A percentile compares a stretch with the other conserved stretches of the same genome.
Evolutionary conservation across 164 flowering plant species (phyloP).

Genomic region (Chimonanthus salicifolius): DNA sequence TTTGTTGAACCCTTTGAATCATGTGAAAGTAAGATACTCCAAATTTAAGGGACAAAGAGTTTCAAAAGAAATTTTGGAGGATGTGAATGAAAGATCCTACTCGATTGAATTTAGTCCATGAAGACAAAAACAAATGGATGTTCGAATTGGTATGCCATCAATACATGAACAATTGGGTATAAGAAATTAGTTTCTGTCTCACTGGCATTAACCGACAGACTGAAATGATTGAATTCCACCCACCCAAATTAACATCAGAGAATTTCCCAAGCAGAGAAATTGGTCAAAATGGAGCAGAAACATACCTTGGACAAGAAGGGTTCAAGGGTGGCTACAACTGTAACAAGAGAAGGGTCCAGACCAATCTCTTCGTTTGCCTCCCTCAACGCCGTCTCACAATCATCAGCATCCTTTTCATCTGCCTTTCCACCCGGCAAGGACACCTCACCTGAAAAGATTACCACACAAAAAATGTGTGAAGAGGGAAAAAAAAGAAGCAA

Average conservation of each 20-base stretch:
- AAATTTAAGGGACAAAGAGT: no score
- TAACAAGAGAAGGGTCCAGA: conserved; percentile 81
- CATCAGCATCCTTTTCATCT: conserved; percentile 78
- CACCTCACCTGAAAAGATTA: conserved; percentile 62
- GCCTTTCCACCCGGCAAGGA: conserved; percentile 93
- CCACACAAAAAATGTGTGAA: not conserved
- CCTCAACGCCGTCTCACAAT: conserved; percentile 67
- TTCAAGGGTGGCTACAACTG: conserved; percentile 65
- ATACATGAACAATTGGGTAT: no score
- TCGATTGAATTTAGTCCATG: no score
- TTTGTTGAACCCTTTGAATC: no score
- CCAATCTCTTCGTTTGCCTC: conserved; percentile 97
- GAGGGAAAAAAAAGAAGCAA: not conserved
- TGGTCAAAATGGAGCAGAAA: no score
- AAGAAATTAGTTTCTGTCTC: no score
- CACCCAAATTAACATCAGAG: not conserved
- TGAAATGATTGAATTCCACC: not conserved
- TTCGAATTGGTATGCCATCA: no score
- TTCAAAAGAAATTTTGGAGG: no score
- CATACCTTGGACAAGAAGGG: conserved; percentile 82
- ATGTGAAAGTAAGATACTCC: no score
- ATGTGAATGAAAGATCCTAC: no score
- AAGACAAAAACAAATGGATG: no score
- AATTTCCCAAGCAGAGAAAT: not conserved
- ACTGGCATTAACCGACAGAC: no score